Evolutionary conservation across 202 grass and related monocot species (phyloP).

Genomic region (Schoenoplectus tabernaemontani): DNA sequence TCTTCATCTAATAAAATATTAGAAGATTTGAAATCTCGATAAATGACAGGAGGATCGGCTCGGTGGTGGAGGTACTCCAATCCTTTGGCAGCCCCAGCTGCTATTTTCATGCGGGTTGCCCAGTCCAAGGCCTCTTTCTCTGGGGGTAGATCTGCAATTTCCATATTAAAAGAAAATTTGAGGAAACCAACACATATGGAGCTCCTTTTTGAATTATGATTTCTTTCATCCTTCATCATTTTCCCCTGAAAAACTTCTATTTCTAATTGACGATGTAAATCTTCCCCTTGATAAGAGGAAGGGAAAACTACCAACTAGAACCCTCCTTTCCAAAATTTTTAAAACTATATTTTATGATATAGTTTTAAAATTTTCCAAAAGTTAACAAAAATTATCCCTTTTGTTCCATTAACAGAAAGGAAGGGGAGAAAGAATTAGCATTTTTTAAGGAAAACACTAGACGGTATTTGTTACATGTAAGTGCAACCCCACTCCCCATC

Average conservation of each 20-base stretch:
- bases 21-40: slow-evolving; percentile 91
- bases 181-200: background rate
- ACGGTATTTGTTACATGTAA: background rate
- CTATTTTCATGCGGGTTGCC: slow-evolving; percentile 88
- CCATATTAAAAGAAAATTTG: slow-evolving; percentile 3
- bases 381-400: background rate
- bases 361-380: background rate
- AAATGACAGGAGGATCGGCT: slow-evolving; percentile 76
- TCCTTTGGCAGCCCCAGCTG: slow-evolving; percentile 81
- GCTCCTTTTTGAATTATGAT: background rate
- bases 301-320: background rate
- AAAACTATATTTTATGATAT: background rate
- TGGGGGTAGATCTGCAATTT: slow-evolving; percentile 63
- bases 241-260: background rate
- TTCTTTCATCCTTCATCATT: background rate
- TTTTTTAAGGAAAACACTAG: background rate
- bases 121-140: slow-evolving; percentile 64
- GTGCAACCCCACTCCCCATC: background rate
- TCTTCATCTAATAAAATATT: slow-evolving; percentile 72
- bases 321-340: background rate
- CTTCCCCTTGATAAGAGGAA: background rate
- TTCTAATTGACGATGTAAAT: background rate
- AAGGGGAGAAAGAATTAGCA: background rate
- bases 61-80: slow-evolving; percentile 89
- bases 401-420: background rate